phyloP scores from a whole-genome alignment of 805 yeast genomes.

The Isabelozyma gotoi region DNA sequence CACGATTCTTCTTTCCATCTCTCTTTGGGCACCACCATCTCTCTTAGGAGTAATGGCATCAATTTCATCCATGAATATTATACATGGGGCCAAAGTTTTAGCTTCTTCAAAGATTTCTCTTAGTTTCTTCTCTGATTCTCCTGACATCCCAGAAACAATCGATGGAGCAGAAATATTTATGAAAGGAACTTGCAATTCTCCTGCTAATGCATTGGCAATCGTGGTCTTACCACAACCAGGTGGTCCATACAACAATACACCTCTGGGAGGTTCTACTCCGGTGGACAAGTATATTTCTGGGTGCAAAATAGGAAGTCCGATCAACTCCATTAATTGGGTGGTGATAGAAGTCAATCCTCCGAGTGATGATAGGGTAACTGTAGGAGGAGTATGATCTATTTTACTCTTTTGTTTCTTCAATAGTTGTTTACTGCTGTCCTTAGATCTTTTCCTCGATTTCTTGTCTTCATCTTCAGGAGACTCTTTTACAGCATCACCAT shows the following conservation, averaged over 20 bases:
- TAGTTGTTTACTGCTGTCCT: constrained; percentile 38
- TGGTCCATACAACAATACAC: constrained; percentile 93
- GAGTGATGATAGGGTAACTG: constrained; percentile 62
- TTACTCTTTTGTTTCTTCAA: constrained; percentile 33
- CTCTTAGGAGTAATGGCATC: constrained; percentile 98
- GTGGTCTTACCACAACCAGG: constrained; percentile 99
- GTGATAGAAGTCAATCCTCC: constrained; percentile 92
- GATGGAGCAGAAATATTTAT: constrained; percentile 91
- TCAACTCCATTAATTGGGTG: constrained; percentile 81
- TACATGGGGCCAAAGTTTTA: constrained; percentile 82
- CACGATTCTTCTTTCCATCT: constrained; percentile 96
- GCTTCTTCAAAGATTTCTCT: constrained; percentile 95
- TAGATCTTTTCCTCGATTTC: constrained; percentile 51
- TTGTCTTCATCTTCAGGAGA: constrained; percentile 24
- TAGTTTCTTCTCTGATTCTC: constrained; percentile 92
- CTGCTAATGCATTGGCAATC: constrained; percentile 93
- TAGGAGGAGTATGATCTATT: constrained; percentile 69
- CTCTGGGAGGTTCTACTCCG: constrained; percentile 95
- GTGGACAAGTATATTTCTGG: constrained; percentile 87
- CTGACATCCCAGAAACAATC: constrained; percentile 98
- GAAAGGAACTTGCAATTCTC: constrained; percentile 91
- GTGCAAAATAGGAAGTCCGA: constrained; percentile 88
- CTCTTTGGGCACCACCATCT: constrained; percentile 93
- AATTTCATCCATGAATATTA: constrained; percentile 92
- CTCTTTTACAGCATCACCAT: constrained; percentile 4